phyloP scores from a whole-genome alignment of 2,329 filamentous ascomycete genomes.

The Monosporascus ibericus region DNA sequence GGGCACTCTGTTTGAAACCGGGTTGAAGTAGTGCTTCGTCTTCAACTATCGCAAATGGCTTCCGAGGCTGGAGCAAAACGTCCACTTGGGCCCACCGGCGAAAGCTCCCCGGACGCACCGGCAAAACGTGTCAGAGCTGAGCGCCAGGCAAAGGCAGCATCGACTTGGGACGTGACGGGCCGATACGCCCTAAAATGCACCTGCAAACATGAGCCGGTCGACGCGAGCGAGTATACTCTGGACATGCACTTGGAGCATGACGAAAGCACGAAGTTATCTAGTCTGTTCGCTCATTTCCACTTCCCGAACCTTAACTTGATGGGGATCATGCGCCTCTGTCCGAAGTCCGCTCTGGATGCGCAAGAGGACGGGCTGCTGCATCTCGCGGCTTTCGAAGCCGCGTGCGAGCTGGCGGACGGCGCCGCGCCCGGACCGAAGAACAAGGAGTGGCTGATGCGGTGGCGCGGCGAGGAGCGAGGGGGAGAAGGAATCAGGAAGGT shows the following conservation, averaged over 20 bases:
- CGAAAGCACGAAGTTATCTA: slow-evolving; percentile 1
- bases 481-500: not conserved
- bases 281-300: slow-evolving; percentile 5
- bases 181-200: slow-evolving; percentile 3
- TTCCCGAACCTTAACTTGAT: slow-evolving; percentile 5
- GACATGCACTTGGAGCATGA: slow-evolving; percentile 6
- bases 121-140: slow-evolving; percentile 3
- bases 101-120: slow-evolving; percentile 1
- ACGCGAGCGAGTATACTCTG: slow-evolving; percentile 5
- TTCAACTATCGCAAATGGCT: no score
- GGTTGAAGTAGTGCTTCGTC: no score
- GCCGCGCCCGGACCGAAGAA: slow-evolving; percentile 4
- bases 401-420: slow-evolving; percentile 6
- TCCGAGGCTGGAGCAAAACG: not conserved
- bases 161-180: slow-evolving; percentile 5
- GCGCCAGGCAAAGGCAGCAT: slow-evolving; percentile 1
- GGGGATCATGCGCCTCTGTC: slow-evolving; percentile 5
- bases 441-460: slow-evolving; percentile 9
- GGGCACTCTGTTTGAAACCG: no score
- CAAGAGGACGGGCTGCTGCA: slow-evolving; percentile 2
- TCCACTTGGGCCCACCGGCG: not conserved
- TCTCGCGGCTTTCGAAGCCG: slow-evolving; percentile 2
- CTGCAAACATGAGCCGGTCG: slow-evolving; percentile 5
- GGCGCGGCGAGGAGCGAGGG: slow-evolving; percentile 1
- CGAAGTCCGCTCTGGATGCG: slow-evolving; percentile 1